Conservation (phyloP, 768 basidiomycete species). For the Cytidiella melzeri region DNA sequence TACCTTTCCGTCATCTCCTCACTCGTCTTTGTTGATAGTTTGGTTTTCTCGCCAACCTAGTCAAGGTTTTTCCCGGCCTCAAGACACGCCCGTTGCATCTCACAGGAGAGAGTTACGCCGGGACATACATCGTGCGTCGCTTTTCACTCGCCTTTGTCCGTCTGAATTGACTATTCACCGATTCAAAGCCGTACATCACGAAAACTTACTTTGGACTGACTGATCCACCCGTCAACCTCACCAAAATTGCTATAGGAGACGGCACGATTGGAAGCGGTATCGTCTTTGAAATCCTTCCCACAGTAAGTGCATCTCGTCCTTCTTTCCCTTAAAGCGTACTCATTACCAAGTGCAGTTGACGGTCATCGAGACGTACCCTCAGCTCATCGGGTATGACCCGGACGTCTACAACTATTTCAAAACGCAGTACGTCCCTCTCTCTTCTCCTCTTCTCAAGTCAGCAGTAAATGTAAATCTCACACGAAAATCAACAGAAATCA, state of each 20-base stretch:
- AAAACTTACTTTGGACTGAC: conserved; percentile 60
- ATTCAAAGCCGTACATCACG: conserved; percentile 60
- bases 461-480: not conserved
- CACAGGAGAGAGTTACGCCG: conserved; percentile 73
- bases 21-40: conserved; percentile 35
- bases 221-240: conserved; percentile 63
- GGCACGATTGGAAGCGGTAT: conserved; percentile 40
- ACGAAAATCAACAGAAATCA: conserved; percentile 32
- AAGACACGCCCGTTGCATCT: conserved; percentile 62
- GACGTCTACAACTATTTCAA: conserved; percentile 63
- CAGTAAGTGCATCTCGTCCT: conserved; percentile 36
- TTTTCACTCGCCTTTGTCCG: not conserved
- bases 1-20: not conserved
- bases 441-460: too few relatives aligned
- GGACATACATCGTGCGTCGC: conserved; percentile 51
- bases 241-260: conserved; percentile 68
- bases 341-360: conserved; percentile 32
- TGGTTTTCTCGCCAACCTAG: conserved; percentile 66
- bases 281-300: conserved; percentile 15
- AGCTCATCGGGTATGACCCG: conserved; percentile 65
- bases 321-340: conserved; percentile 27
- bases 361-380: conserved; percentile 69
- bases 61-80: conserved; percentile 68
- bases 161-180: not conserved
- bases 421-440: conserved; percentile 50